phyloP scores from a whole-genome alignment of 2,329 filamentous ascomycete species.

The Cladosporium sp. region DNA sequence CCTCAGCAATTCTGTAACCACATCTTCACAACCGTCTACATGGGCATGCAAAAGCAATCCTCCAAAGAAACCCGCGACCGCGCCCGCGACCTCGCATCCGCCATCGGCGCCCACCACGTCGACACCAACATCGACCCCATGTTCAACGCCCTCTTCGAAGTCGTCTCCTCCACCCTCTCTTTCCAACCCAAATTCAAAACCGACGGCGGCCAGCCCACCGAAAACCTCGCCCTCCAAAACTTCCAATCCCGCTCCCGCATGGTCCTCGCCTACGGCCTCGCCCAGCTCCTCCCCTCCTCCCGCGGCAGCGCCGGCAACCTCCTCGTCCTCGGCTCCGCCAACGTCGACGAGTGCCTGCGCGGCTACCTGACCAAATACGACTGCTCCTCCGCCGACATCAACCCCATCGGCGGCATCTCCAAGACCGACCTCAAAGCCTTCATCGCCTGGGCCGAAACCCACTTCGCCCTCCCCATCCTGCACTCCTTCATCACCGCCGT shows the following conservation, averaged over 20 bases:
- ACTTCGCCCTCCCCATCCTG: slow-evolving; percentile 60
- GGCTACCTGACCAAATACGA: slow-evolving; percentile 69
- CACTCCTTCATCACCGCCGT: slow-evolving; percentile 57
- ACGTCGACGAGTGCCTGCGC: slow-evolving; percentile 55
- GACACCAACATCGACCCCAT: slow-evolving; percentile 68
- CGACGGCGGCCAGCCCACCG: slow-evolving; percentile 52
- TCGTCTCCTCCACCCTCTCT: slow-evolving; percentile 53
- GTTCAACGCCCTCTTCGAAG: slow-evolving; percentile 52
- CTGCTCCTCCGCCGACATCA: slow-evolving; percentile 48
- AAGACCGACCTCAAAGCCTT: slow-evolving; percentile 68
- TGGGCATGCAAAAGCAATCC: slow-evolving; percentile 62
- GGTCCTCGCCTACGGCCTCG: slow-evolving; percentile 60
- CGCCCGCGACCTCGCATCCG: slow-evolving; percentile 53
- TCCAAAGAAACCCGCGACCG: slow-evolving; percentile 61
- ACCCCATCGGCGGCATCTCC: slow-evolving; percentile 57
- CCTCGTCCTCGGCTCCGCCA: slow-evolving; percentile 61
- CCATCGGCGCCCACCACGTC: slow-evolving; percentile 66
- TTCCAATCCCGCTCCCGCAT: slow-evolving; percentile 62
- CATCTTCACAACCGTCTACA: slow-evolving; percentile 60
- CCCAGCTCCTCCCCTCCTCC: slow-evolving; percentile 55
- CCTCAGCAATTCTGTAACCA: slow-evolving; percentile 54
- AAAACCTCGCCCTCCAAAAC: slow-evolving; percentile 63
- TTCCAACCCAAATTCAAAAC: slow-evolving; percentile 59
- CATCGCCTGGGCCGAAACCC: slow-evolving; percentile 55
- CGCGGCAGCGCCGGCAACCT: slow-evolving; percentile 54